These are phyloP conservation scores for Blastobotrys ciferrii DNA, from an alignment of 1,139 yeast species.

Conservation along the genomic window DNA sequence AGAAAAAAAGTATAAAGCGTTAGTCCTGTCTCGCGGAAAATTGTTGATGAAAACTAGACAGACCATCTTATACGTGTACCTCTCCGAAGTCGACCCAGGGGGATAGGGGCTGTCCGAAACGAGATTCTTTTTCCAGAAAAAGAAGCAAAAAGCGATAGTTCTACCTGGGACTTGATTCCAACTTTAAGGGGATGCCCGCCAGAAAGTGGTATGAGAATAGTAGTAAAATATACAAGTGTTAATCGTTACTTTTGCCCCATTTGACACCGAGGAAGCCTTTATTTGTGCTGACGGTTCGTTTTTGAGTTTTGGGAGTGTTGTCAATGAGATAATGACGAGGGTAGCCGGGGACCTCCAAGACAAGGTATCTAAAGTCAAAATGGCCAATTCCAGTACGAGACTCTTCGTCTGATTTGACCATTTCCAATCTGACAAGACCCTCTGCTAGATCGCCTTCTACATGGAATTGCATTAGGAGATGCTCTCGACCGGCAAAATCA, in stretches of 20 bases:
- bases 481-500: slow-evolving; percentile 76
- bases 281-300: slow-evolving; percentile 29
- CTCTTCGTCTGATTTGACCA: slow-evolving; percentile 42
- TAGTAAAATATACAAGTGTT: too few relatives aligned
- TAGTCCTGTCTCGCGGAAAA: too few relatives aligned
- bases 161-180: too few relatives aligned
- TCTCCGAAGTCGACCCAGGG: too few relatives aligned
- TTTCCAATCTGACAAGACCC: slow-evolving; percentile 77
- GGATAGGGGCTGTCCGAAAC: too few relatives aligned
- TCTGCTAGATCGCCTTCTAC: slow-evolving; percentile 63
- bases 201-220: too few relatives aligned
- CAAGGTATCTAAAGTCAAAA: slow-evolving; percentile 71
- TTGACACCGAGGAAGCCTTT: slow-evolving; percentile 74
- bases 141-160: too few relatives aligned
- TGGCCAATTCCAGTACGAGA: slow-evolving; percentile 48
- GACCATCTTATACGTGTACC: too few relatives aligned
- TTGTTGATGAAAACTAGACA: too few relatives aligned
- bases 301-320: slow-evolving; percentile 40
- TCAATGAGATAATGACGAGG: slow-evolving; percentile 69
- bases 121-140: too few relatives aligned
- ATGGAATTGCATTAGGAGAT: slow-evolving; percentile 78
- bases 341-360: slow-evolving; percentile 71
- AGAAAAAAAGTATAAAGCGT: too few relatives aligned
- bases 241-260: slow-evolving; percentile 63
- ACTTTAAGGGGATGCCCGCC: too few relatives aligned